Percentiles rank a stretch among this genome's conserved stretches.
These are phyloP conservation scores for Leucogyrophana mollusca DNA, from an alignment of 768 basidiomycete species.

Conservation along the genomic window DNA sequence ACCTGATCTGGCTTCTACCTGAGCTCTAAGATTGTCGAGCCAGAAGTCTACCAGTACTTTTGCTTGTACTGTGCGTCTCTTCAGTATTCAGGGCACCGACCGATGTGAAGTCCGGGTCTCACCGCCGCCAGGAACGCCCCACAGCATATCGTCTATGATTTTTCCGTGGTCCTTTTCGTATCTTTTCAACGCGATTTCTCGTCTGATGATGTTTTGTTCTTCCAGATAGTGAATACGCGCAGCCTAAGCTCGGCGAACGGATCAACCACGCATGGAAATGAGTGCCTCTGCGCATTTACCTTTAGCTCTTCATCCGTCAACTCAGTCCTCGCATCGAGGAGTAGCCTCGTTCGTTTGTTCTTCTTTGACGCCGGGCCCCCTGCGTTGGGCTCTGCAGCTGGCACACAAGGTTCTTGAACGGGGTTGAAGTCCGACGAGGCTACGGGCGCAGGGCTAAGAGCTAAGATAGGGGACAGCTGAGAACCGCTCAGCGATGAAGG, in stretches of 20 bases:
- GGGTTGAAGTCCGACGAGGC: too few species aligned
- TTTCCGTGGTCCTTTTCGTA: constrained; percentile 53
- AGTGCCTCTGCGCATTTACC: constrained; percentile 32
- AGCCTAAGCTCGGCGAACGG: constrained; percentile 32
- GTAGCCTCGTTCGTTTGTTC: constrained; percentile 49
- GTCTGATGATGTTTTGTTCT: constrained; percentile 54
- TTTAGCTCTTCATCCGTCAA: constrained; percentile 81
- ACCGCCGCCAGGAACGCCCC: constrained; percentile 66
- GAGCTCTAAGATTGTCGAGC: constrained; percentile 68
- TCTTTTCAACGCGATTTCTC: constrained; percentile 50
- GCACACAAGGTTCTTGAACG: too few species aligned
- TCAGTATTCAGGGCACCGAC: constrained; percentile 5
- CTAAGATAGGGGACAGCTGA: neutral
- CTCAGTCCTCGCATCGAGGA: constrained; percentile 75
- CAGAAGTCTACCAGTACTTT: constrained; percentile 71
- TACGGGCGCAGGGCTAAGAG: too few species aligned
- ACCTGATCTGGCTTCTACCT: constrained; percentile 60
- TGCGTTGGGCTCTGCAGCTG: neutral
- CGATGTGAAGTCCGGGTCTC: constrained; percentile 20
- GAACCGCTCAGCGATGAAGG: constrained; percentile 4
- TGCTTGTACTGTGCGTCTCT: constrained; percentile 51
- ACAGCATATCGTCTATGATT: constrained; percentile 63
- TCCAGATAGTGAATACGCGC: constrained; percentile 68
- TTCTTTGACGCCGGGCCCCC: constrained; percentile 29
- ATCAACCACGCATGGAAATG: neutral